Evolutionary conservation across 495 filamentous ascomycete species (phyloP).

Genomic region (Penicillium alfredii): DNA sequence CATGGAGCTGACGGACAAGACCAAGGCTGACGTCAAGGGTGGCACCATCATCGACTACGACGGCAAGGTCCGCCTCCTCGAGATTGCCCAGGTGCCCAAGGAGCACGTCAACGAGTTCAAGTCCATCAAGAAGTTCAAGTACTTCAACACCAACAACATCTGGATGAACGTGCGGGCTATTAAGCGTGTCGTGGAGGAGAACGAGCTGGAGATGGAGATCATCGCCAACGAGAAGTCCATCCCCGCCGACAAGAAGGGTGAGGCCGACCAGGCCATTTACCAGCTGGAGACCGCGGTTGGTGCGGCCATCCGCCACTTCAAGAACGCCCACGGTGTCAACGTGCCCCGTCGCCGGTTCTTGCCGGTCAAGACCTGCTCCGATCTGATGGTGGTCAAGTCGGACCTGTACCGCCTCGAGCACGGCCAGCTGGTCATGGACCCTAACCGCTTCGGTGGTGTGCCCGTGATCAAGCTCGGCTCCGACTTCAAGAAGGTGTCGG

Average conservation of each 20-base stretch:
- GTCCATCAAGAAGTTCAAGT: conserved; percentile 99
- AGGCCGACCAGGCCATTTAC: conserved; percentile 93
- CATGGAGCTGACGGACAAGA: conserved; percentile 99
- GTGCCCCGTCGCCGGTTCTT: conserved; percentile 96
- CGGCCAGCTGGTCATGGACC: conserved; percentile 93
- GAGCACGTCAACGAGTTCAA: conserved; percentile 99
- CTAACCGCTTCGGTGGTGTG: conserved; percentile 93
- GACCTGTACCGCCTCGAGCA: conserved; percentile 99
- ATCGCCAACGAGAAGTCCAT: conserved; percentile 99
- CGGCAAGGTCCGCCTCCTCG: conserved; percentile 87
- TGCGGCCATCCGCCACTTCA: conserved; percentile 97
- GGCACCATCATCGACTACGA: conserved; percentile 99
- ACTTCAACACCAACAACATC: conserved; percentile 99
- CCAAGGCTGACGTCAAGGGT: conserved; percentile 99
- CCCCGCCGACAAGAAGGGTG: conserved; percentile 97
- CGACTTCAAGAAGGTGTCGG: conserved; percentile 99
- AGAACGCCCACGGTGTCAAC: conserved; percentile 98
- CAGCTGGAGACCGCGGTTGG: conserved; percentile 98
- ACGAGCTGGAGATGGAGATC: conserved; percentile 99
- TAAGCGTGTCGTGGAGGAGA: conserved; percentile 98
- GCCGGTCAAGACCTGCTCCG: conserved; percentile 99
- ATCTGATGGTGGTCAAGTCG: conserved; percentile 99
- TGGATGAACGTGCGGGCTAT: conserved; percentile 98
- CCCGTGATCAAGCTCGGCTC: conserved; percentile 97
- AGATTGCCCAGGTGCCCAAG: conserved; percentile 99